Percentiles rank a stretch among this genome's conserved stretches.
phyloP scores from a whole-genome alignment of 148 eudicot genomes.

The Agrostemma githago region DNA sequence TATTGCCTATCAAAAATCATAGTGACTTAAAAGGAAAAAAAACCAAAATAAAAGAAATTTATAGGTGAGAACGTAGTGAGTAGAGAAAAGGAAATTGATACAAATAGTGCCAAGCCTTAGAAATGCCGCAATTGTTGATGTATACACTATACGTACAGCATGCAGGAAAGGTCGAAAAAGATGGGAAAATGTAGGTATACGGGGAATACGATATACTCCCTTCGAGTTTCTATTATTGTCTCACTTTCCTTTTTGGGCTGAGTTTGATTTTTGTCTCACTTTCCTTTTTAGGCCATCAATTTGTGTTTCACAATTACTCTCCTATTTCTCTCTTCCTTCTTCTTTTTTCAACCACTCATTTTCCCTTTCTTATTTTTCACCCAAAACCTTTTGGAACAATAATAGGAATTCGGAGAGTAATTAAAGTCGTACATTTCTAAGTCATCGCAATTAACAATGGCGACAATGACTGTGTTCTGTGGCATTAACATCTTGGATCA shows the following conservation, averaged over 20 bases:
- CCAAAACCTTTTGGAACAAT: too few relatives aligned
- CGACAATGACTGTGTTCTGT: slow-evolving; percentile 5
- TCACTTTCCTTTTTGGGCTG: too few relatives aligned
- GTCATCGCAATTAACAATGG: not conserved
- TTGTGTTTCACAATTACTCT: too few relatives aligned
- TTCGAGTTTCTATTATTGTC: too few relatives aligned
- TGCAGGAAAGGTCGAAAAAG: not conserved
- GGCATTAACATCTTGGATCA: slow-evolving; percentile 8
- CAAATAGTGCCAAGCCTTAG: slow-evolving; percentile 7
- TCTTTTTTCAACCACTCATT: too few relatives aligned
- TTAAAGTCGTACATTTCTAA: not conserved
- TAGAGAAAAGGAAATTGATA: slow-evolving; percentile 6
- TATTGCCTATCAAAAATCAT: not conserved
- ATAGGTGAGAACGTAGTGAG: not conserved
- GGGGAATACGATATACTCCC: not conserved
- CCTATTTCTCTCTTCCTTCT: too few relatives aligned
- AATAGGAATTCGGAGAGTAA: too few relatives aligned
- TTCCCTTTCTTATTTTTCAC: too few relatives aligned
- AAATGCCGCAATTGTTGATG: slow-evolving; percentile 19
- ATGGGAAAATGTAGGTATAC: not conserved
- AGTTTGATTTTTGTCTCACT: too few relatives aligned
- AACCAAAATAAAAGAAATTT: too few relatives aligned
- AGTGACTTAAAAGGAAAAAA: not conserved
- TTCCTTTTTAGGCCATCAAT: too few relatives aligned
- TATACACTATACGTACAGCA: too few relatives aligned